Base-by-base conservation (phyloP, 306 rosid genomes). In the Cucurbita argyrosperma region DNA sequence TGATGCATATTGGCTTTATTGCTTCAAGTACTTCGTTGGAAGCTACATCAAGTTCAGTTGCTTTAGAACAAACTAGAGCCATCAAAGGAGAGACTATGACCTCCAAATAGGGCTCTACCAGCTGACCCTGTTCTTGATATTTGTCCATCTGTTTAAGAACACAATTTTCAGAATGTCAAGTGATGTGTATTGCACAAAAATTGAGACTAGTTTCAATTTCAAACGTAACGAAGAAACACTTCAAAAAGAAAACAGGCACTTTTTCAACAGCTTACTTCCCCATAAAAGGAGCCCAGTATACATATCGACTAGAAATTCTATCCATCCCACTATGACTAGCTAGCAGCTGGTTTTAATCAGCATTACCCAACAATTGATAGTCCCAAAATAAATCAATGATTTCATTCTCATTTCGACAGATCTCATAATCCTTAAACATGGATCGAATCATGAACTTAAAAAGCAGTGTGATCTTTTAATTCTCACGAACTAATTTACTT, bases 111-210 rank as follows among this genome's bases (percentile, higher is more conserved):
- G 98, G 98, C 79, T 94, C 98, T 43, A 94, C 81, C 74, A 94
- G 78, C 39, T 94, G 98, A 23, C 97, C 98, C 80, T 94, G 96
- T 83, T 94, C 90, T 82, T 94, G 97, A 82, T 94, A 94, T 84
- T 94, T 94, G 79, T 90, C 98, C 95, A 94, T 78, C 98, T 94
- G 83, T 83, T 80, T n/a, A 61, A 75, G 62, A 14, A 78, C 15
- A 50, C 2, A 69, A 7, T 4, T 47, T 26, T 69, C 56, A 46
- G 42, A 5, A 30, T 26, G 8, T 13, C 43, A 14, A 49, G 42
- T 49, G 47, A 19, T 23, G 26, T 49, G 11, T 21, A 69, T 69
- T 69, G 6, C 57, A 47, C 42, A 47, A 26, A 68, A 68, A 26
- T 6, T 49, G 14, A 68, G 57, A 12, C 40, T 46, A 46, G 55